Base-by-base conservation (phyloP, 441 rosid species). In the Erodium trifolium region DNA sequence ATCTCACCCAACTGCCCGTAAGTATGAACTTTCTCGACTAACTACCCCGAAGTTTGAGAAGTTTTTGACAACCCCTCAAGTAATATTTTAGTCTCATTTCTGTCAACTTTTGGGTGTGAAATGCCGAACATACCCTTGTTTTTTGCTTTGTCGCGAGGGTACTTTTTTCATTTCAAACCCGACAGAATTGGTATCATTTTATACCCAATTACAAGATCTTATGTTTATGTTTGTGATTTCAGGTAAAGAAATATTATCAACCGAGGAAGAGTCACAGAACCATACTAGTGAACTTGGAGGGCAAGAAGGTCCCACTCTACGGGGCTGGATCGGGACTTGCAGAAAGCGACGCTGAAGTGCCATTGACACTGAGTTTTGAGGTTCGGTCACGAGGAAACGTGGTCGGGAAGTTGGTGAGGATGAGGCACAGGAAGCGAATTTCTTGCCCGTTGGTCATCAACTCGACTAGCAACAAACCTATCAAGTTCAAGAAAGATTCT, bases 241-340 rank as follows among this genome's bases (percentile, higher is more conserved):
- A 94, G 99, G 72, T 94, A 80, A 90, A 91, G 84, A 87, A 88
- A 73, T 80, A 92, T 75, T 92, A 87, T 73, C 98, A 90, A 60
- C 96, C 95, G 2, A 83, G 92, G 76, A 94, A 94, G 87, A 92
- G 99, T 55, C 82, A 68, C 39, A 76, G 94, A 66, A 77, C 75
- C 0, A 86, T 87, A 65, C 70, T 84, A 14, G 89, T 92, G 65
- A 77, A 74, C 51, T 75, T 94, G 67, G 74, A 83, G 71, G 93
- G 97, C 1, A 72, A 72, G 2, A 90, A 86, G 82, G 92, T 94
- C 73, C 98, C 98, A 14, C 71, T 94, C 11, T 94, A 92, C 47
- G 99, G 98, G 68, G 99, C 97, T 0, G 98, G 96, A 75, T 88
- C 93, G 34, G 66, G 77, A 73, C 73, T 92, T n/a, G 70, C 78